These are phyloP conservation scores for Botrytis squamosa DNA, from an alignment of 2,329 filamentous ascomycete genomes.

Conservation along the genomic window DNA sequence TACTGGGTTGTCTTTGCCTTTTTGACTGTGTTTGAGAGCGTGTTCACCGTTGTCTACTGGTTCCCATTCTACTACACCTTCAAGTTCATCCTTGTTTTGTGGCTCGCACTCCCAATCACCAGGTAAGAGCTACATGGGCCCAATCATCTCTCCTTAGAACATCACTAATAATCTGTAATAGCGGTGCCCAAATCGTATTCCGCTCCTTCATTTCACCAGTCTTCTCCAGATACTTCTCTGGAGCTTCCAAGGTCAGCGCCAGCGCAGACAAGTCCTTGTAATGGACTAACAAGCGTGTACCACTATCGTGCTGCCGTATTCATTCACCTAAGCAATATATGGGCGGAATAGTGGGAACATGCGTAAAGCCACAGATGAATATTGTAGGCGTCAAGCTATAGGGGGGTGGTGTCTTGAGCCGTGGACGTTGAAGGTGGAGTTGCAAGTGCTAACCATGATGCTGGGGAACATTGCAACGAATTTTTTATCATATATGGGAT, in stretches of 20 bases:
- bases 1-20: slow-evolving; percentile 88
- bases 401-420: slow-evolving; percentile 7
- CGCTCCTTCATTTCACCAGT: slow-evolving; percentile 90
- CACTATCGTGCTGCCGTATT: slow-evolving; percentile 20
- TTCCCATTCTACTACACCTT: slow-evolving; percentile 99
- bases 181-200: slow-evolving; percentile 95
- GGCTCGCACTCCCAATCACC: slow-evolving; percentile 95
- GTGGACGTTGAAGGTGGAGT: slow-evolving; percentile 6
- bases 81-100: slow-evolving; percentile 97
- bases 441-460: neutral
- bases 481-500: slow-evolving; percentile 12
- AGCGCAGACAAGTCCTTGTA: slow-evolving; percentile 64
- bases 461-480: slow-evolving; percentile 11
- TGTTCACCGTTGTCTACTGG: slow-evolving; percentile 85
- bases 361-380: neutral
- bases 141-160: neutral
- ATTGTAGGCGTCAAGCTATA: slow-evolving; percentile 1
- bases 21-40: slow-evolving; percentile 80
- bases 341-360: slow-evolving; percentile 21
- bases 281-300: slow-evolving; percentile 30
- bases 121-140: slow-evolving; percentile 59
- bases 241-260: slow-evolving; percentile 73
- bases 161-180: slow-evolving; percentile 43
- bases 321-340: slow-evolving; percentile 12
- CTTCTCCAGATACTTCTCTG: slow-evolving; percentile 84